A percentile compares a stretch with the other conserved stretches of the same genome.
phyloP scores from a whole-genome alignment of 2,329 filamentous ascomycete species.

The Colletotrichum truncatum region DNA sequence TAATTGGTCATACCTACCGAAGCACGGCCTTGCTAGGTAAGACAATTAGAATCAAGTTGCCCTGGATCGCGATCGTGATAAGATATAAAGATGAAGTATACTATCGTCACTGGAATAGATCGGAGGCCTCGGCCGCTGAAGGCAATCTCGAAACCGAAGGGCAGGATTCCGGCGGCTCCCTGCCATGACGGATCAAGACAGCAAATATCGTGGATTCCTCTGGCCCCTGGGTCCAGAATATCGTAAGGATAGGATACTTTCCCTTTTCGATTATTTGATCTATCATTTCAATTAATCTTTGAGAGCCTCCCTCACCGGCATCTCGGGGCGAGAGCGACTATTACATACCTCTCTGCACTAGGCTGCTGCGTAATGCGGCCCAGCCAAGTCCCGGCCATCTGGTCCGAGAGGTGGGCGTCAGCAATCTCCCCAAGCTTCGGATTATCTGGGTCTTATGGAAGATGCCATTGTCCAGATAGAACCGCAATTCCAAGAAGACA shows the following conservation, averaged over 20 bases:
- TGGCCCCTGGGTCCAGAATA: background rate
- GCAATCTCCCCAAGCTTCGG: background rate
- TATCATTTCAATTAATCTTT: slow-evolving; percentile 4
- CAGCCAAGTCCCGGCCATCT: background rate
- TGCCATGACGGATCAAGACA: slow-evolving; percentile 19
- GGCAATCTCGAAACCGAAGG: slow-evolving; percentile 8
- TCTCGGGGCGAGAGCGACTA: slow-evolving; percentile 1
- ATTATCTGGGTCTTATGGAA: background rate
- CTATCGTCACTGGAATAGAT: background rate
- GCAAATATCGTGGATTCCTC: background rate
- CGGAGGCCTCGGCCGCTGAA: background rate
- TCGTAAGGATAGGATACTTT: background rate
- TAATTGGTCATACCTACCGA: background rate
- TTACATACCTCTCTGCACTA: background rate
- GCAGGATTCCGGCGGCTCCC: slow-evolving; percentile 13
- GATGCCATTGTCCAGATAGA: background rate
- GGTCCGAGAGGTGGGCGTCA: background rate
- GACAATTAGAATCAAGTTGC: background rate
- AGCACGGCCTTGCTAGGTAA: background rate
- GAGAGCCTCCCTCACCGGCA: background rate
- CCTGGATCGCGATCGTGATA: background rate
- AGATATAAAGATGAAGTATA: background rate
- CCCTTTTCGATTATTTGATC: no score
- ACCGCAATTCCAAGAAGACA: background rate
- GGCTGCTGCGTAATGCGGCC: background rate